Percentiles rank a stretch among this genome's conserved stretches.
Evolutionary conservation across 495 filamentous ascomycete species (phyloP).

Genomic region (Aspergillus biplanus): DNA sequence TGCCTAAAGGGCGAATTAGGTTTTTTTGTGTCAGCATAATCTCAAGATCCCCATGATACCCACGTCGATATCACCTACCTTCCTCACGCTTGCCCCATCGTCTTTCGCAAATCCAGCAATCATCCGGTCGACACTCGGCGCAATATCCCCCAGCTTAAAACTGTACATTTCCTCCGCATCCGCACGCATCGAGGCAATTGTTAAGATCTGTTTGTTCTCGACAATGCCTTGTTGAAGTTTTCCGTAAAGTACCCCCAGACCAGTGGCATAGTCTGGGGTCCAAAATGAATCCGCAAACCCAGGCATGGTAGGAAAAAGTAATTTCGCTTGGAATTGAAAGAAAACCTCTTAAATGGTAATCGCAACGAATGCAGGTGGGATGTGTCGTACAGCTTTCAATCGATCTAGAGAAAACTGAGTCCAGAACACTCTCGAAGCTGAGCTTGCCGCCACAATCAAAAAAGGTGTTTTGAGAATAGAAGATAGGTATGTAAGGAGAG

Average conservation of each 20-base stretch:
- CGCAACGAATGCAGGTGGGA: neutral
- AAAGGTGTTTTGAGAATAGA: constrained; percentile 4
- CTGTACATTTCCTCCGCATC: constrained; percentile 94
- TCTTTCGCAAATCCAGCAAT: constrained; percentile 82
- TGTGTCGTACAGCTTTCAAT: too few relatives aligned
- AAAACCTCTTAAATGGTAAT: too few relatives aligned
- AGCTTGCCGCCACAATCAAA: neutral
- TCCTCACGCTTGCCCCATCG: constrained; percentile 93
- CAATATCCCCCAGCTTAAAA: constrained; percentile 77
- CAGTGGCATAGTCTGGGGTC: constrained; percentile 91
- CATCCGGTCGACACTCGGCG: constrained; percentile 78
- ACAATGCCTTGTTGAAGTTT: constrained; percentile 96
- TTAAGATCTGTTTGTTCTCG: constrained; percentile 93
- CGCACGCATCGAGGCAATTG: constrained; percentile 89
- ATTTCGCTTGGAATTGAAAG: too few relatives aligned
- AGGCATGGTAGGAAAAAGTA: constrained; percentile 59
- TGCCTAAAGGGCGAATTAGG: constrained; percentile 57
- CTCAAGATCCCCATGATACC: neutral
- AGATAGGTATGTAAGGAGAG: constrained; percentile 5
- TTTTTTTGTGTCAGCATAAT: neutral
- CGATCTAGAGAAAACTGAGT: neutral
- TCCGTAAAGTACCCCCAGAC: constrained; percentile 91
- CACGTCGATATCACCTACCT: constrained; percentile 57
- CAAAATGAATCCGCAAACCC: constrained; percentile 94
- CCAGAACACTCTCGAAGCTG: neutral